Conservation (phyloP, 225 moss, liverwort and hornwort species). For the Rhytidiadelphus loreus region DNA sequence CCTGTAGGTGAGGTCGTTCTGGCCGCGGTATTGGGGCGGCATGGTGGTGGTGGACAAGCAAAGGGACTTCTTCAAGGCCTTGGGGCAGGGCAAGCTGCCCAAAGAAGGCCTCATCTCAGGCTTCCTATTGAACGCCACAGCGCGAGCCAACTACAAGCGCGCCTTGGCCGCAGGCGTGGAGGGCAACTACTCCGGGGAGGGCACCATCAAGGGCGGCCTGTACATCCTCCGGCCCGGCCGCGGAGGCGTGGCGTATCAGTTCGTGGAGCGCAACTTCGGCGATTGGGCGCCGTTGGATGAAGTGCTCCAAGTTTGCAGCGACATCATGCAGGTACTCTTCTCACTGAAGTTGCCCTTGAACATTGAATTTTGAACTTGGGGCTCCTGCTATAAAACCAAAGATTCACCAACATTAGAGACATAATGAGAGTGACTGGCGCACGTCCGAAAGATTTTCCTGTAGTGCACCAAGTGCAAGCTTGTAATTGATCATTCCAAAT, state of each 20-base stretch:
- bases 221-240: conserved; percentile 49
- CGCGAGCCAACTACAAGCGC: conserved; percentile 58
- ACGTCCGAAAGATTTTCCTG: neutral
- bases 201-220: conserved; percentile 71
- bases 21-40: conserved; percentile 92
- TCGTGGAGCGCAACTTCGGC: conserved; percentile 74
- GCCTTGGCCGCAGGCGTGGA: conserved; percentile 38
- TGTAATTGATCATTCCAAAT: neutral
- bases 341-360: neutral
- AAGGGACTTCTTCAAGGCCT: conserved; percentile 59
- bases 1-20: conserved; percentile 43
- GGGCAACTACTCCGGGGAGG: conserved; percentile 45
- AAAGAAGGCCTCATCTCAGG: conserved; percentile 46
- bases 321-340: conserved; percentile 15
- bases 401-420: neutral
- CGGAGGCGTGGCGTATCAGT: conserved; percentile 76
- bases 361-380: neutral
- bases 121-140: conserved; percentile 35
- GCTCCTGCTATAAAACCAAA: neutral
- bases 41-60: conserved; percentile 59
- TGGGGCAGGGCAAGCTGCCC: conserved; percentile 57
- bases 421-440: neutral
- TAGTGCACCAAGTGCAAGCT: neutral
- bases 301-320: conserved; percentile 65
- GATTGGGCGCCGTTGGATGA: conserved; percentile 77